Evolutionary conservation across 192 early-diverging fungal genomes (phyloP).

Genomic region (Coemansia sp.): DNA sequence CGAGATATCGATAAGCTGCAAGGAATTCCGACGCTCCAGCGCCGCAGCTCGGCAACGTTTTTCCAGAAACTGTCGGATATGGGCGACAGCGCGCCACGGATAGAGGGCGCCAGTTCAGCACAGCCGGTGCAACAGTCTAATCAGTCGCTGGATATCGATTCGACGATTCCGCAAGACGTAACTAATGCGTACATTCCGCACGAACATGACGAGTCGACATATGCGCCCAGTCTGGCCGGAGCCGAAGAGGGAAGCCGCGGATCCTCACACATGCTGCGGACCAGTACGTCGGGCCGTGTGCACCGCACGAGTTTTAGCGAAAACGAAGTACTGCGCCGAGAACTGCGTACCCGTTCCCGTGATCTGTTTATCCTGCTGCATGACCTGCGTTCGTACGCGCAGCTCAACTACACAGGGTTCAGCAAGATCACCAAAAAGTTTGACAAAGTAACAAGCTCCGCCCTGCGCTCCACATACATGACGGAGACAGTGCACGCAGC

Average conservation of each 20-base stretch:
- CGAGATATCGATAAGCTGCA: slow-evolving; percentile 19
- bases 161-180: slow-evolving; percentile 38
- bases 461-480: slow-evolving; percentile 74
- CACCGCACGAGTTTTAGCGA: slow-evolving; percentile 41
- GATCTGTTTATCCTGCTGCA: slow-evolving; percentile 81
- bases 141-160: slow-evolving; percentile 14
- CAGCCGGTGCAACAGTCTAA: not conserved
- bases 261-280: not conserved
- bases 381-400: slow-evolving; percentile 84
- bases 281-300: not conserved
- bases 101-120: slow-evolving; percentile 1
- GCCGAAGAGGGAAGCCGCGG: not conserved
- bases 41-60: slow-evolving; percentile 33
- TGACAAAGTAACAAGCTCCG: slow-evolving; percentile 85
- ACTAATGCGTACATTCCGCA: slow-evolving; percentile 48
- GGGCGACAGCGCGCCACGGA: slow-evolving; percentile 8
- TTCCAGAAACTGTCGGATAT: slow-evolving; percentile 36
- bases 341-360: slow-evolving; percentile 56
- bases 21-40: slow-evolving; percentile 18
- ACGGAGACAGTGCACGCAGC: slow-evolving; percentile 60
- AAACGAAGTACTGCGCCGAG: slow-evolving; percentile 14
- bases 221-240: slow-evolving; percentile 21
- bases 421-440: slow-evolving; percentile 96
- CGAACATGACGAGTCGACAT: slow-evolving; percentile 29
- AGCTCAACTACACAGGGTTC: slow-evolving; percentile 90